phyloP scores from a whole-genome alignment of 768 basidiomycete species.

The Hypholoma sublateritium region DNA sequence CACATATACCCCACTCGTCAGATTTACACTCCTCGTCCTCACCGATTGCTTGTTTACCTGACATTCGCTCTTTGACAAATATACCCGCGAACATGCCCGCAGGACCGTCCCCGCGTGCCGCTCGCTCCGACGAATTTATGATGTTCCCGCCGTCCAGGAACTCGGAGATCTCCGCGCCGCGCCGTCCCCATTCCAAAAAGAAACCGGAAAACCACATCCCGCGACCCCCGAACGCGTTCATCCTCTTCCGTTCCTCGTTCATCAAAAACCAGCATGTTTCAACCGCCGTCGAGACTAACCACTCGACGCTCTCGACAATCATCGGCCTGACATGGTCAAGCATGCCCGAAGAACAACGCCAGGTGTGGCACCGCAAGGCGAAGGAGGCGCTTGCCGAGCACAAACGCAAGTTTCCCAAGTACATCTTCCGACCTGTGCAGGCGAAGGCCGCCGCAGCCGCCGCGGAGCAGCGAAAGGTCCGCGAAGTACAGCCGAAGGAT shows the following conservation, averaged over 20 bases:
- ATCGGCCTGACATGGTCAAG: conserved; percentile 83
- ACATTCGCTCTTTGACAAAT: too few species aligned
- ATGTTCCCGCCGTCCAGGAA: not conserved
- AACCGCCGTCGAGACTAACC: conserved; percentile 76
- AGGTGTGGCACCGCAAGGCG: conserved; percentile 77
- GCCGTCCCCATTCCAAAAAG: conserved; percentile 41
- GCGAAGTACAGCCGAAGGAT: conserved; percentile 69
- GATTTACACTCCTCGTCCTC: too few species aligned
- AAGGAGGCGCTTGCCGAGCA: conserved; percentile 75
- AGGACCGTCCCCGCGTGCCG: too few species aligned
- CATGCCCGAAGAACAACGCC: conserved; percentile 68
- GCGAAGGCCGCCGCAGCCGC: conserved; percentile 43
- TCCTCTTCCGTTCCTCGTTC: conserved; percentile 82
- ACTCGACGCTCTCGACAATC: conserved; percentile 82
- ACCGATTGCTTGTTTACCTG: too few species aligned
- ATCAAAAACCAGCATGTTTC: conserved; percentile 79
- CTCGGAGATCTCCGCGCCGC: not conserved
- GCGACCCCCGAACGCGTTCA: conserved; percentile 85
- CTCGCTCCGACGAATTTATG: too few species aligned
- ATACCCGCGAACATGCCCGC: too few species aligned
- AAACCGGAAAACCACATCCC: conserved; percentile 77
- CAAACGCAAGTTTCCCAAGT: conserved; percentile 75
- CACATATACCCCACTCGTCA: too few species aligned
- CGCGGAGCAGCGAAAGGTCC: conserved; percentile 56
- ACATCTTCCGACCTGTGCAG: conserved; percentile 78